These are phyloP conservation scores for Lodderomyces metapsilosis DNA, from an alignment of 1,139 yeast genomes.

Conservation along the genomic window DNA sequence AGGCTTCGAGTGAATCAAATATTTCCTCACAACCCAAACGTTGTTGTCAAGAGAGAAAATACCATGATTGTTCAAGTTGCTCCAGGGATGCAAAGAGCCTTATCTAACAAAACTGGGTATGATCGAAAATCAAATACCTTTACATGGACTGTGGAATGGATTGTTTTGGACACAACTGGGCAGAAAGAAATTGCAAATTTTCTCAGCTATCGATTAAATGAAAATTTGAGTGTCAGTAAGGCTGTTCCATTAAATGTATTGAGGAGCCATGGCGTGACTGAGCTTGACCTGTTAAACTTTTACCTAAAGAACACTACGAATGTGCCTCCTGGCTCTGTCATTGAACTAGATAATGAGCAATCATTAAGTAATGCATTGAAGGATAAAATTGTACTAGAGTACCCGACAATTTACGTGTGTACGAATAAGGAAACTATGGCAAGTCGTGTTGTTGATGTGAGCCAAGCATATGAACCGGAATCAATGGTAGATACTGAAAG, in stretches of 20 bases:
- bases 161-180: constrained; percentile 31
- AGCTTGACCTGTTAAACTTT: constrained; percentile 24
- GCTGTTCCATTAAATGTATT: constrained; percentile 41
- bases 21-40: constrained; percentile 26
- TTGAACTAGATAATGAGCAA: constrained; percentile 21
- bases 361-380: constrained; percentile 46
- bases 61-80: constrained; percentile 54
- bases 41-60: constrained; percentile 33
- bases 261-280: constrained; percentile 15
- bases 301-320: constrained; percentile 35
- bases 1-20: constrained; percentile 20
- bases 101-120: constrained; percentile 67
- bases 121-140: constrained; percentile 62
- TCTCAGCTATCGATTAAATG: constrained; percentile 48
- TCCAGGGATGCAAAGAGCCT: constrained; percentile 71
- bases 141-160: constrained; percentile 84
- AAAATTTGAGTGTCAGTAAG: constrained; percentile 29
- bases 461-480: constrained; percentile 19
- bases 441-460: constrained; percentile 15
- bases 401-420: constrained; percentile 64
- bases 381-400: constrained; percentile 68
- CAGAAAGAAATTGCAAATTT: constrained; percentile 27
- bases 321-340: constrained; percentile 18
- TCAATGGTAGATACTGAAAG: background rate
- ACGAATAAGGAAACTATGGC: constrained; percentile 15